Base-by-base conservation (phyloP, 1,139 yeast species). In the Nematodospora anomalae region DNA sequence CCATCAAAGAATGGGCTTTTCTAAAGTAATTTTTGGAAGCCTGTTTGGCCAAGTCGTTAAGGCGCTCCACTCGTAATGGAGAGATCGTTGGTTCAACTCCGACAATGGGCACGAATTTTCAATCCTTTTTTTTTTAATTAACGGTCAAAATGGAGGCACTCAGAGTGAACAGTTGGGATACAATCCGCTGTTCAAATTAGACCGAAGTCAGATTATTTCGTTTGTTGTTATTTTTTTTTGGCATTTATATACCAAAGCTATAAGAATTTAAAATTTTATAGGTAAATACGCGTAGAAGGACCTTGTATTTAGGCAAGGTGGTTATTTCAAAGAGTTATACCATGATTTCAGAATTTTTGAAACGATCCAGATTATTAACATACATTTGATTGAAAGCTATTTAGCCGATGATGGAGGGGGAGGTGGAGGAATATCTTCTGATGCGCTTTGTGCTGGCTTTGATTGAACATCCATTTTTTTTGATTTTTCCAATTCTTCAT, bases 11-110 rank as follows among this genome's bases (percentile, higher is more conserved):
- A 12, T 29, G 13, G 21, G 12, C 3, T 23, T 16, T 13, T 12
- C 9, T 13, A 16, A 21, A 24, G 15, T 28, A 40, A 40, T 33
- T 41, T 36, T 33, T n/a, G n/a, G n/a, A n/a, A 30, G 46, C 73
- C 74, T 70, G 65, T 68, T 67, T 67, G 74, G 74, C 74, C 75
- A 67, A 69, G 74, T 68, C 74, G 74, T 33, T 68, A 68, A 67
- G 74, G 75, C 75, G 68, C 74, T 68, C 71, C 74, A 69, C 48
- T 44, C 48, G 48, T 44, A 69, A 69, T 69, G 74, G 71, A 36
- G 35, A 30, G 40, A 33, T 37, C 40, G 40, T 30, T 32, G 33
- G 40, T 33, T 68, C 74, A 71, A 68, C 61, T 66, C 74, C 73
- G 73, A 60, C 72, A 67, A 67, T 60, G 69, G 73, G 73, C 74